A percentile compares a stretch with the other conserved stretches of the same genome.
Conservation (phyloP, 176 grass and related monocot species). For the Stipa capillata region DNA sequence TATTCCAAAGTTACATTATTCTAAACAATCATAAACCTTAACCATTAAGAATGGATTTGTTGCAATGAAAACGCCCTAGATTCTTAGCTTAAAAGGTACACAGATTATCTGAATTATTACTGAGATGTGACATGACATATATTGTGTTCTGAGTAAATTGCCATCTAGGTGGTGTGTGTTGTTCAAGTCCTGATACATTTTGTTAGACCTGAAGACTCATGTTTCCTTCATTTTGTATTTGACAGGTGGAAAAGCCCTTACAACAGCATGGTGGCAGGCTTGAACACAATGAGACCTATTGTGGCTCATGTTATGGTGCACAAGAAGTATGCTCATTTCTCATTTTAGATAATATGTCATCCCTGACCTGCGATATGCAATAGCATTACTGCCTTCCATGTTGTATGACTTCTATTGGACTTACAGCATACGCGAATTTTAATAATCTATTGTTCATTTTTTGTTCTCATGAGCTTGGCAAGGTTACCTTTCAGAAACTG, state of each 20-base stretch:
- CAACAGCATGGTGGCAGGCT: conserved; percentile 94
- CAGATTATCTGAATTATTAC: background rate
- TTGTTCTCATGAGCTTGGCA: background rate
- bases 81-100: conserved; percentile 1
- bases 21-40: background rate
- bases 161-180: background rate
- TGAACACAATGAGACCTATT: conserved; percentile 98
- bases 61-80: conserved; percentile 1
- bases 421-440: background rate
- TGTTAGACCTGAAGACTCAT: background rate
- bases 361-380: background rate
- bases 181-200: conserved; percentile 16
- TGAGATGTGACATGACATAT: background rate
- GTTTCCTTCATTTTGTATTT: conserved; percentile 16
- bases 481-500: background rate
- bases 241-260: conserved; percentile 84
- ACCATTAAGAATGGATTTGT: background rate
- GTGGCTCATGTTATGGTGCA: conserved; percentile 96
- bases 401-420: background rate
- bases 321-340: conserved; percentile 52
- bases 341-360: conserved; percentile 4
- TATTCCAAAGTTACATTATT: background rate
- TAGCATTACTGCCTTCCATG: background rate
- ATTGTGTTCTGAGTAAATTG: background rate
- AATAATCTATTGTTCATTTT: background rate